Evolutionary conservation across 116 monocot species (phyloP).

Genomic region (Papilionanthe hybrid): DNA sequence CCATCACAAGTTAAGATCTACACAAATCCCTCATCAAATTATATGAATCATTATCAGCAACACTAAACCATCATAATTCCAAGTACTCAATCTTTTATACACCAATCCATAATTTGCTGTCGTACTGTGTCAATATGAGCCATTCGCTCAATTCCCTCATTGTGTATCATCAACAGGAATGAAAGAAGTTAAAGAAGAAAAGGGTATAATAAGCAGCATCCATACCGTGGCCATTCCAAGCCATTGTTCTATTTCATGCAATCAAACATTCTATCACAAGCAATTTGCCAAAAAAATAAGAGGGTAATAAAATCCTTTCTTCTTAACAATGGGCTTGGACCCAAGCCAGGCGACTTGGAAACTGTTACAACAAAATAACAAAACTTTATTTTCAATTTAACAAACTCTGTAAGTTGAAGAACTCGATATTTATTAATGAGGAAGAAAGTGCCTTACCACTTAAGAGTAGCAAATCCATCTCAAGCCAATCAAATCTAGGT

Average conservation of each 20-base stretch:
- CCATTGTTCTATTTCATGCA: slow-evolving; percentile 6
- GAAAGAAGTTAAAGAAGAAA: not conserved
- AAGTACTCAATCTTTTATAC: not conserved
- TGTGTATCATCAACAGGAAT: not conserved
- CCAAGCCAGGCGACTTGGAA: slow-evolving; percentile 25
- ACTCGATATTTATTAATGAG: not conserved
- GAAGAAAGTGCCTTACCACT: slow-evolving; percentile 8
- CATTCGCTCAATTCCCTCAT: not conserved
- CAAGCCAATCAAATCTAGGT: too few species aligned
- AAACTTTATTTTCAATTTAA: slow-evolving; percentile 21
- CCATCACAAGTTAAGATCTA: not conserved
- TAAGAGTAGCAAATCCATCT: too few species aligned
- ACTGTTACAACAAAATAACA: slow-evolving; percentile 32
- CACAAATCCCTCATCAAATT: not conserved
- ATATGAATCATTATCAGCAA: not conserved
- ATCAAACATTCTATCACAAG: not conserved
- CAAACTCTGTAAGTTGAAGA: slow-evolving; percentile 10
- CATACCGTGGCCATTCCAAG: not conserved
- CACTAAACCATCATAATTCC: not conserved
- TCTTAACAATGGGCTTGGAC: slow-evolving; percentile 14
- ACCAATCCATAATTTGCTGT: not conserved
- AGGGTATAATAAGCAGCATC: not conserved
- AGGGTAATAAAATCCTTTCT: slow-evolving; percentile 7
- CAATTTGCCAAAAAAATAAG: not conserved
- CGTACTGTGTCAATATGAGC: not conserved